Evolutionary conservation across 345 rosid species (phyloP), one percentile per base, ranked within the genome.

Genomic region (Euphorbia peplus): DNA sequence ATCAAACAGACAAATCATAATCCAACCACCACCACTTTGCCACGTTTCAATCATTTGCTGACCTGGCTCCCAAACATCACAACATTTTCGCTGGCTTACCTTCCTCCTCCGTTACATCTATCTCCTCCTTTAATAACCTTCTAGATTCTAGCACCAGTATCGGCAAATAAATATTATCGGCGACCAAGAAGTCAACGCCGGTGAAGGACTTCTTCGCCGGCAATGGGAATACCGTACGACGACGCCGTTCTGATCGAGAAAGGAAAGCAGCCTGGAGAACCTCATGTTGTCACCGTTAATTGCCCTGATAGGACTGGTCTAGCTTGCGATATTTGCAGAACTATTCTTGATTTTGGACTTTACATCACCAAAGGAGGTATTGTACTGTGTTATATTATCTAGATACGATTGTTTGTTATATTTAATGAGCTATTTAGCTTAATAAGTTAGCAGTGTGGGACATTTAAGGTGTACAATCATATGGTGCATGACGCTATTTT

Each of bases 221-320:
- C 62, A 30, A 88, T 88, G 92, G 84, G 84, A 65, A 73, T 80
- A 53, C 80, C 84, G 29, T 73, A 72, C 73, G 84, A 82, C 75
- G 92, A 92, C 76, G 69, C 70, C 44, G 90, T 92, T 22, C n/a
- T 84, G 64, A 85, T 92, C 70, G 75, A 87, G 80, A 77, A 81
- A 68, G 87, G 90, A 35, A 84, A 82, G 71, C 83, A 78, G 47
- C 75, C 79, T 0, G 91, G 87, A 13, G 95, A 92, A 4, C 84
- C 98, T 14, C 79, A 70, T 79, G 83, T 88, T 41, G 68, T 92
- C 48, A 90, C 95, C 29, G 93, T 88, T 15, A 92, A 92, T 76
- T 92, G 95, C 72, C 93, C 95, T 0, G 91, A 88, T 64, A 82
- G 82, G 70, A 78, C 91, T 59, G 91, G 95, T 30, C 91, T 92